A percentile compares a stretch with the other conserved stretches of the same genome.
phyloP scores from a whole-genome alignment of 768 basidiomycete genomes.

The Coprinellus aureogranulatus region DNA sequence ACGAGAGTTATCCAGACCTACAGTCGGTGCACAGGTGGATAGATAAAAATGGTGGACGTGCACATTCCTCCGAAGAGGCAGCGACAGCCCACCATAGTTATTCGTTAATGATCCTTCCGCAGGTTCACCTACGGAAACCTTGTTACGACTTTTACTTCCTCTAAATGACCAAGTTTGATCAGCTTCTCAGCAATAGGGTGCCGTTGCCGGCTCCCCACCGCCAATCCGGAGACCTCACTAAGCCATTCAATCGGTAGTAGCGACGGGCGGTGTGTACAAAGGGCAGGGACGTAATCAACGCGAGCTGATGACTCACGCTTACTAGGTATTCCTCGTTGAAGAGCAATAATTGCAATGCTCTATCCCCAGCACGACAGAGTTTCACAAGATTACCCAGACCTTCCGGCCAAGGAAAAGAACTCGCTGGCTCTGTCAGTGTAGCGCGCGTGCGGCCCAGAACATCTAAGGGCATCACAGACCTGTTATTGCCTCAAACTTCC shows the following conservation, averaged over 20 bases:
- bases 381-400: slow-evolving; percentile 49
- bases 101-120: slow-evolving; percentile 72
- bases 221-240: slow-evolving; percentile 83
- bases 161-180: slow-evolving; percentile 80
- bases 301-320: slow-evolving; percentile 85
- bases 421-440: slow-evolving; percentile 90
- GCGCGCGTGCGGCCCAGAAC: slow-evolving; percentile 85
- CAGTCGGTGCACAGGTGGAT: slow-evolving; percentile 48
- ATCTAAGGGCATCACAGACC: slow-evolving; percentile 91
- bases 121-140: slow-evolving; percentile 83
- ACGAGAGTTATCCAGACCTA: slow-evolving; percentile 16
- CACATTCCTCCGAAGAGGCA: slow-evolving; percentile 31
- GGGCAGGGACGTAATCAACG: slow-evolving; percentile 90
- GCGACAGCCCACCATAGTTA: slow-evolving; percentile 31
- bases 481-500: slow-evolving; percentile 90
- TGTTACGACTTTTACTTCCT: slow-evolving; percentile 84
- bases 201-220: slow-evolving; percentile 24
- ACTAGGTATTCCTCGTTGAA: slow-evolving; percentile 90
- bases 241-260: slow-evolving; percentile 92
- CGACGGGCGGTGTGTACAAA: slow-evolving; percentile 89
- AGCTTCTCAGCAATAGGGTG: slow-evolving; percentile 38
- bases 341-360: slow-evolving; percentile 57
- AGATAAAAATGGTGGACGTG: slow-evolving; percentile 35
- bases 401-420: slow-evolving; percentile 71
- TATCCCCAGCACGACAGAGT: slow-evolving; percentile 13